Conservation (phyloP, 805 yeast species). For the Saccharomyces paradoxus region DNA sequence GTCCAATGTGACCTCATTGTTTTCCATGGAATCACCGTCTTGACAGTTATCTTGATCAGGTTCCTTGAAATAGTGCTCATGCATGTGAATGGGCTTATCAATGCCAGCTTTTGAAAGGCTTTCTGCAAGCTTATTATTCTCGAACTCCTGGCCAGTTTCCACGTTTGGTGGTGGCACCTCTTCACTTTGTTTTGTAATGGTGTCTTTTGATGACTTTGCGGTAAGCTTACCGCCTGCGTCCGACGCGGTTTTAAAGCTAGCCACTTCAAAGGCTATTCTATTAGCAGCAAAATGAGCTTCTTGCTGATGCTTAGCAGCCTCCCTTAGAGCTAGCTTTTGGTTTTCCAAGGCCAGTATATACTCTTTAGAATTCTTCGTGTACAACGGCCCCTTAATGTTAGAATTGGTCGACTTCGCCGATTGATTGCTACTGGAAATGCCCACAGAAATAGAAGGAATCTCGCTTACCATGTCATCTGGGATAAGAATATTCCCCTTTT, state of each 20-base stretch:
- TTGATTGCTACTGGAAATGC: slow-evolving; percentile 46
- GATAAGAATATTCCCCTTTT: slow-evolving; percentile 64
- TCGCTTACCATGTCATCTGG: slow-evolving; percentile 58
- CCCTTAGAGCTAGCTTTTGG: slow-evolving; percentile 46
- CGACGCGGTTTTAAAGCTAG: slow-evolving; percentile 31
- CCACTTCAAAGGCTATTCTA: slow-evolving; percentile 59
- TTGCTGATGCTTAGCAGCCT: slow-evolving; percentile 62
- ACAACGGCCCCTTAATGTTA: slow-evolving; percentile 6
- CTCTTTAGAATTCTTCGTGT: slow-evolving; percentile 32
- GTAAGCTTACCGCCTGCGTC: not conserved
- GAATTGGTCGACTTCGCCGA: slow-evolving; percentile 13
- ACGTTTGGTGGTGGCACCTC: not conserved
- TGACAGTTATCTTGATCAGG: slow-evolving; percentile 9
- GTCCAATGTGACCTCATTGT: slow-evolving; percentile 39
- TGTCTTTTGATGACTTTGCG: not conserved
- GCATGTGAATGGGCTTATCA: slow-evolving; percentile 64
- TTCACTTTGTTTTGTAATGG: not conserved
- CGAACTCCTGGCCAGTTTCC: not conserved
- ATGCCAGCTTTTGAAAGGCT: slow-evolving; percentile 36
- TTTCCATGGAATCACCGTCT: slow-evolving; percentile 6
- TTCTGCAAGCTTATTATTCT: not conserved
- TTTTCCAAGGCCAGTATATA: slow-evolving; percentile 48
- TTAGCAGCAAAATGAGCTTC: slow-evolving; percentile 70
- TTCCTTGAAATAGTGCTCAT: slow-evolving; percentile 46
- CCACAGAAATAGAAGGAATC: slow-evolving; percentile 57